Conservation (phyloP, 257 asterid species). For the Verbena officinalis region DNA sequence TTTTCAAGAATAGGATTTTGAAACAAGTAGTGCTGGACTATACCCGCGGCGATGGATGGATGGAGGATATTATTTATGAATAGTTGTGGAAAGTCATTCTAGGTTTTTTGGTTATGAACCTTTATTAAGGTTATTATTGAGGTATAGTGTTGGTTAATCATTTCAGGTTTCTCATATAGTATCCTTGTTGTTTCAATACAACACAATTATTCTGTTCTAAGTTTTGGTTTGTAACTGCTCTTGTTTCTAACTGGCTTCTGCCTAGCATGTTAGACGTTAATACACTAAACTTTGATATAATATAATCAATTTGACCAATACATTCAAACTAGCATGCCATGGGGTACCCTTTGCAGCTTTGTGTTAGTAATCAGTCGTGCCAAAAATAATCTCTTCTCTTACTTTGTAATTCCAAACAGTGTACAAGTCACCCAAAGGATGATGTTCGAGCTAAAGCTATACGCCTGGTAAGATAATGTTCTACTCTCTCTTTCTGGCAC, state of each 20-base stretch:
- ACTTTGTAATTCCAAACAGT: constrained; percentile 55
- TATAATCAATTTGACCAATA: constrained; percentile 9
- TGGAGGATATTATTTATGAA: constrained; percentile 1
- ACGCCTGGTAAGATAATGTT: constrained; percentile 69
- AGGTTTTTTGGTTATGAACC: neutral
- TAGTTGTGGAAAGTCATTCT: constrained; percentile 1
- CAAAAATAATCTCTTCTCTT: constrained; percentile 19
- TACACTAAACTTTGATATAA: constrained; percentile 17
- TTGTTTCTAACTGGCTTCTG: constrained; percentile 18
- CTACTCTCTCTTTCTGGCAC: constrained; percentile 23
- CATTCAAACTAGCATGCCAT: constrained; percentile 20
- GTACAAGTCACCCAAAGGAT: constrained; percentile 85
- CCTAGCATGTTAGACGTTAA: constrained; percentile 14
- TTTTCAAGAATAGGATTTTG: constrained; percentile 9
- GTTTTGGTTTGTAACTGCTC: neutral
- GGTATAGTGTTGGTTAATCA: neutral
- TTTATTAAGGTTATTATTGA: neutral
- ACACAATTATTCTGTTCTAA: neutral
- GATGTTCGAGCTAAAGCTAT: constrained; percentile 90
- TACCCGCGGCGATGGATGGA: no score
- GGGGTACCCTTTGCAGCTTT: constrained; percentile 18
- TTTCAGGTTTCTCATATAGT: neutral
- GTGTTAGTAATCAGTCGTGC: constrained; percentile 23
- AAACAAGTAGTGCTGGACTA: neutral
- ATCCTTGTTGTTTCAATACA: neutral